phyloP scores from a whole-genome alignment of 257 asterid genomes.

The Vinca minor region DNA sequence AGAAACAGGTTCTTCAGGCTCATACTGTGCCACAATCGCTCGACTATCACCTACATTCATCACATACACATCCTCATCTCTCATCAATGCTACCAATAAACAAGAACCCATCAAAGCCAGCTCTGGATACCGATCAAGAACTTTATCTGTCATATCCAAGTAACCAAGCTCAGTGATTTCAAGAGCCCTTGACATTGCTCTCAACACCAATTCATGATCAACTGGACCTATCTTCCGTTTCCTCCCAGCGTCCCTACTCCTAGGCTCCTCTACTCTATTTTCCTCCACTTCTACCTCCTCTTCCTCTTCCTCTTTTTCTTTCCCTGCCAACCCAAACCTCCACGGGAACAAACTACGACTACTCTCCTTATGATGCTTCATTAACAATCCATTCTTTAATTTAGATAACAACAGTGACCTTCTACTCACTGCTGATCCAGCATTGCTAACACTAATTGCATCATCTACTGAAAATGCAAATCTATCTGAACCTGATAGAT shows the following conservation, averaged over 20 bases:
- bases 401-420: constrained; percentile 71
- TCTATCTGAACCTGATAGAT: constrained; percentile 92
- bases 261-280: constrained; percentile 38
- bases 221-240: constrained; percentile 66
- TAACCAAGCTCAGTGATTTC: constrained; percentile 70
- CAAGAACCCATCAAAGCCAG: constrained; percentile 98
- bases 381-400: constrained; percentile 68
- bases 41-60: constrained; percentile 98
- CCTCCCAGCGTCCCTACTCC: constrained; percentile 34
- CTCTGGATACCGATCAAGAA: constrained; percentile 91
- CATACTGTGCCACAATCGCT: constrained; percentile 82
- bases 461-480: constrained; percentile 92
- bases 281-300: constrained; percentile 40
- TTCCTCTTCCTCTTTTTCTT: constrained; percentile 42
- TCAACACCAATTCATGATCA: constrained; percentile 67
- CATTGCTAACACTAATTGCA: constrained; percentile 67
- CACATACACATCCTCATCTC: constrained; percentile 95
- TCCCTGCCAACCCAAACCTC: constrained; percentile 76
- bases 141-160: constrained; percentile 82
- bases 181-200: constrained; percentile 94
- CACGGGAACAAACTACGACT: constrained; percentile 61
- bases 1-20: constrained; percentile 39
- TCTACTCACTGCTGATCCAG: constrained; percentile 72
- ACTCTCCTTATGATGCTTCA: constrained; percentile 62
- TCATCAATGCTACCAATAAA: constrained; percentile 82